Evolutionary conservation across 2,329 filamentous ascomycete genomes (phyloP), one percentile per base, ranked within the genome.

Genomic region (Aspergillus ustus): DNA sequence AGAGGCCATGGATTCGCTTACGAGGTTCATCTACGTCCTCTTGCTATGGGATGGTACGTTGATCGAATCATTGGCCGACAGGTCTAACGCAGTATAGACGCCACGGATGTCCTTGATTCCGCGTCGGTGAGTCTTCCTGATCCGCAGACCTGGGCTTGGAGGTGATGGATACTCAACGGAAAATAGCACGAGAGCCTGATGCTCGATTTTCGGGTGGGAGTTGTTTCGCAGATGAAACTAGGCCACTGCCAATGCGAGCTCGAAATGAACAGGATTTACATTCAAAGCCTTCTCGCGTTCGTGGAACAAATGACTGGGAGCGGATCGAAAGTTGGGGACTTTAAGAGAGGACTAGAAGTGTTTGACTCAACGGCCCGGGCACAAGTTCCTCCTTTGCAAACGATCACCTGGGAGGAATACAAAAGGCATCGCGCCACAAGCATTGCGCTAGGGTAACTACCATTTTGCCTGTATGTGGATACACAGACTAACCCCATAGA

Each of bases 1-100:
- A 7, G 22, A 55, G 29, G 31, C n/a, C 29, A n/a, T 25, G 8
- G 22, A n/a, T 4, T 28, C 31, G 17, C n/a, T 55, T 20, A 44
- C 20, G 22, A 45, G 40, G 17, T 45, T 46, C 5, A 28, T 28
- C 40, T 55, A 37, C 31, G 46, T 55, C 9, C 22, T 28, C 20
- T 19, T 43, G 34, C 43, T 25, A 25, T 53, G 51, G 51, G 51
- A 53, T 43, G 51, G 51, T 53, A 53, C 13, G 51, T 53, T 25
- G 6, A 19, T 2, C 25, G 3, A 3, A 2, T 15, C 15, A 7
- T 40, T 15, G 3, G 9, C 7, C 19, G 13, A 28, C 19, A 15
- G 25, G 7, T 7, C 51, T 28, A 13, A 7, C 19, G 6, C 17
- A 15, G 29, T 4, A 9, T 19, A 53, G 51, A 53, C n/a, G 51